Conservation (phyloP, 805 yeast genomes). For the Starmerella cellae region DNA sequence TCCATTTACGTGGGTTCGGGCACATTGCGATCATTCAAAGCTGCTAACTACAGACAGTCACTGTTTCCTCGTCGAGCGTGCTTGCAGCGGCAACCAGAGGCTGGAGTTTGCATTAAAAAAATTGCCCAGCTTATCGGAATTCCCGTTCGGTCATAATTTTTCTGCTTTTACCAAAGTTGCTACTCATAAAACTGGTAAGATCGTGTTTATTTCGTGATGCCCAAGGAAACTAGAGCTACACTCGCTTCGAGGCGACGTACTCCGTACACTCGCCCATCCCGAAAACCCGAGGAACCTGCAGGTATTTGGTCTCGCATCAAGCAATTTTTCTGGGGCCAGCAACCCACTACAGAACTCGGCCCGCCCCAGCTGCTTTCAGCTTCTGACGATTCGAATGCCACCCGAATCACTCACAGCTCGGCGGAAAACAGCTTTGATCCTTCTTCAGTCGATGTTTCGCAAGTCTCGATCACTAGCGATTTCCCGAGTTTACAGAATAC, state of each 20-base stretch:
- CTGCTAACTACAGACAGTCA: too few species aligned
- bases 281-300: background rate
- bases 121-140: too few species aligned
- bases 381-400: background rate
- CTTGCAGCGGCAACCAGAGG: too few species aligned
- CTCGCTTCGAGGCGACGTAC: background rate
- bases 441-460: background rate
- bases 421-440: background rate
- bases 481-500: background rate
- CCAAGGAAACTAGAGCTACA: background rate
- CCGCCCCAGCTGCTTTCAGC: background rate
- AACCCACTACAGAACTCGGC: slow-evolving; percentile 1
- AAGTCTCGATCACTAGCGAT: background rate
- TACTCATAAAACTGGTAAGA: too few species aligned
- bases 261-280: background rate
- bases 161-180: too few species aligned
- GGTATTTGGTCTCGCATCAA: slow-evolving; percentile 9
- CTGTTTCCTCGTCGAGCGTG: too few species aligned
- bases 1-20: too few species aligned
- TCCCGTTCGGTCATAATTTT: too few species aligned
- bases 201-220: background rate
- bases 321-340: slow-evolving; percentile 8
- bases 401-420: background rate
- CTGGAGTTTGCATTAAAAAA: too few species aligned
- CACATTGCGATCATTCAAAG: too few species aligned